A percentile compares a stretch with the other conserved stretches of the same genome.
These are phyloP conservation scores for Penicillium desertorum DNA, from an alignment of 495 filamentous ascomycete species.

Conservation along the genomic window DNA sequence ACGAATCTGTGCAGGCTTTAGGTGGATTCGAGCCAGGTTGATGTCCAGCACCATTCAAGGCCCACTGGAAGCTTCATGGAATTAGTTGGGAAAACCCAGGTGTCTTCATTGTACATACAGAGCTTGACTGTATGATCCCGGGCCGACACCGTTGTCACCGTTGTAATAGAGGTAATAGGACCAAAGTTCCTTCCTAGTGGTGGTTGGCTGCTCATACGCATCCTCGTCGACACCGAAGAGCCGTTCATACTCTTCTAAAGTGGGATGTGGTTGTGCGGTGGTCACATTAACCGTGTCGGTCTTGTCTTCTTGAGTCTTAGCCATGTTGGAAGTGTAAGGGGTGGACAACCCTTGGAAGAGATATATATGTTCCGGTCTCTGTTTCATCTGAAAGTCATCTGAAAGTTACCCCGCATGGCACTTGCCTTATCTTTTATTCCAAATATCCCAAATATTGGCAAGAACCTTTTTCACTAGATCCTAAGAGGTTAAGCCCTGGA, in stretches of 20 bases:
- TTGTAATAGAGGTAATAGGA: slow-evolving; percentile 53
- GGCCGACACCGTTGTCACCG: slow-evolving; percentile 52
- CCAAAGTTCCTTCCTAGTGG: slow-evolving; percentile 49
- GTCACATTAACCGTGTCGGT: slow-evolving; percentile 10
- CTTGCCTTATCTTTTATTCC: too few species aligned
- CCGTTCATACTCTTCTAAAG: slow-evolving; percentile 37
- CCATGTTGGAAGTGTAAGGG: slow-evolving; percentile 1
- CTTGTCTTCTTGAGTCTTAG: slow-evolving; percentile 9
- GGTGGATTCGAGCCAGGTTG: slow-evolving; percentile 44
- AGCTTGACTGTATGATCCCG: slow-evolving; percentile 47
- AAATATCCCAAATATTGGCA: too few species aligned
- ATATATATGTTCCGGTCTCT: not conserved
- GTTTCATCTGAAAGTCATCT: too few species aligned
- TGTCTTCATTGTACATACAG: slow-evolving; percentile 28
- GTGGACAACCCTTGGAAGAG: not conserved
- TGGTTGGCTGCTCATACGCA: slow-evolving; percentile 44
- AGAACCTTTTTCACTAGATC: not conserved
- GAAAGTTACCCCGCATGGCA: too few species aligned
- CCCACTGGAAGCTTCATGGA: slow-evolving; percentile 43
- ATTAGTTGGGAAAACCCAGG: not conserved
- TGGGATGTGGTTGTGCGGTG: slow-evolving; percentile 14
- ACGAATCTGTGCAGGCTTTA: slow-evolving; percentile 41
- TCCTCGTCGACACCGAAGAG: slow-evolving; percentile 44
- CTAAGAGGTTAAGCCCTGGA: slow-evolving; percentile 1
- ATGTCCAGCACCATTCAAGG: slow-evolving; percentile 44